Base-by-base conservation (phyloP, 306 rosid species). In the Pyrus bretschneideri region DNA sequence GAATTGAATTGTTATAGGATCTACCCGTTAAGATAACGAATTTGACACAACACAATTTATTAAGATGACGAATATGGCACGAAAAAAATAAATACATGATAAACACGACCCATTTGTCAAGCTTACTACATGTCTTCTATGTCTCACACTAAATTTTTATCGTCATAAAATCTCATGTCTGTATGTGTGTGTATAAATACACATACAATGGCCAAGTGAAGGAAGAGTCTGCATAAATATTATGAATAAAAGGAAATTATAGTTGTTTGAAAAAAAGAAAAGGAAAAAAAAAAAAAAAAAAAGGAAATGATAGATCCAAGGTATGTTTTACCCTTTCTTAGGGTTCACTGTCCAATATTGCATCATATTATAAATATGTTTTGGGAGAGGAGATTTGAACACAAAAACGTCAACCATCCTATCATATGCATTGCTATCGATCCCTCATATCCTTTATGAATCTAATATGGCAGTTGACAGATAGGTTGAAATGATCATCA, bases 11-110 rank as follows among this genome's bases (percentile, higher is more conserved):
- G 40, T 6, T 35, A 35, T 35, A 35, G 9, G 40, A 35, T 35
- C 0, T 7, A 35, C 0, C 40, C 40, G 0, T 35, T 6, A 35
- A 6, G 0, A 35, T 35, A 35, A 6, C 0, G 40, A 35, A 35
- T 35, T 35, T 35, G 9, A 35, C 2, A 35, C 40, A 0, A 35
- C 40, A 35, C 0, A 35, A 0, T 38, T 2, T 0, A 38, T 38
- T 35, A 35, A 35, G 40, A 35, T 2, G 0, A 35, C 0, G 40
- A 0, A 38, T 38, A 1, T 38, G 2, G 2, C 10, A 38, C 9
- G 2, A 38, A 38, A 38, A 6, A 10, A 6, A 38, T 38, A 38
- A 38, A 38, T 1, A 1, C 10, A 38, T 2, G 2, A 38, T 38
- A 38, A 35, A 35, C 42, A 38, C 0, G 2, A 38, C 9, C 0